Evolutionary conservation across 2,329 filamentous ascomycete genomes (phyloP).

Genomic region (Fusarium sulawesiense): DNA sequence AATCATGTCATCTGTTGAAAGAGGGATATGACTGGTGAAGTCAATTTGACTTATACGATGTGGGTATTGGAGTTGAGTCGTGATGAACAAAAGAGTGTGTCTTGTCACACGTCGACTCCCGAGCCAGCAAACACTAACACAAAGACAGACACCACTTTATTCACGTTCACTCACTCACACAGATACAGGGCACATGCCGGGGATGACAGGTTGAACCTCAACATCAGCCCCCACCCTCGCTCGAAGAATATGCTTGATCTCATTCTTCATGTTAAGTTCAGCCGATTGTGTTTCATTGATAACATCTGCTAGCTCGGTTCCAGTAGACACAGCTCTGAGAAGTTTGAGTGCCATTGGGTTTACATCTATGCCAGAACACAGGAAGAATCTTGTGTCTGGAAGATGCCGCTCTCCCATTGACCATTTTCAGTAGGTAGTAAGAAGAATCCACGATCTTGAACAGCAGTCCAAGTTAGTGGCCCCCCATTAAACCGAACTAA

Average conservation of each 20-base stretch:
- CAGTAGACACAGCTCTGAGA: neutral
- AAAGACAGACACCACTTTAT: constrained; percentile 23
- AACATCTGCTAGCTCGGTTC: constrained; percentile 3
- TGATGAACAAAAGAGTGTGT: constrained; percentile 9
- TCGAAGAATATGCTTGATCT: constrained; percentile 13
- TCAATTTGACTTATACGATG: constrained; percentile 1
- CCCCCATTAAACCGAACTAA: constrained; percentile 6
- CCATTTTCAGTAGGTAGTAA: neutral
- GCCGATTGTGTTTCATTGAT: neutral
- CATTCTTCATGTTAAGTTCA: constrained; percentile 5
- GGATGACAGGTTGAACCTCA: constrained; percentile 27
- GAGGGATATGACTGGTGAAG: neutral
- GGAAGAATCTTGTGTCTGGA: neutral
- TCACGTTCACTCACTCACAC: constrained; percentile 1
- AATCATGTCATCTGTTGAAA: neutral
- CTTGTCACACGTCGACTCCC: constrained; percentile 22
- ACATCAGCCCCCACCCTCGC: constrained; percentile 15
- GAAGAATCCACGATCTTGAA: constrained; percentile 16
- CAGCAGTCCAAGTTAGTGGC: neutral
- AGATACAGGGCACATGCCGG: constrained; percentile 3
- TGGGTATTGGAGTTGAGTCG: constrained; percentile 15
- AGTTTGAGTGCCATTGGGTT: neutral
- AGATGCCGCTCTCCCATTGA: neutral
- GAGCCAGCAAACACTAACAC: constrained; percentile 25
- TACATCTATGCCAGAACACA: neutral